Percentiles rank a stretch among this genome's conserved stretches.
Evolutionary conservation across 306 rosid species (phyloP).

Genomic region (Fragaria iinumae): DNA sequence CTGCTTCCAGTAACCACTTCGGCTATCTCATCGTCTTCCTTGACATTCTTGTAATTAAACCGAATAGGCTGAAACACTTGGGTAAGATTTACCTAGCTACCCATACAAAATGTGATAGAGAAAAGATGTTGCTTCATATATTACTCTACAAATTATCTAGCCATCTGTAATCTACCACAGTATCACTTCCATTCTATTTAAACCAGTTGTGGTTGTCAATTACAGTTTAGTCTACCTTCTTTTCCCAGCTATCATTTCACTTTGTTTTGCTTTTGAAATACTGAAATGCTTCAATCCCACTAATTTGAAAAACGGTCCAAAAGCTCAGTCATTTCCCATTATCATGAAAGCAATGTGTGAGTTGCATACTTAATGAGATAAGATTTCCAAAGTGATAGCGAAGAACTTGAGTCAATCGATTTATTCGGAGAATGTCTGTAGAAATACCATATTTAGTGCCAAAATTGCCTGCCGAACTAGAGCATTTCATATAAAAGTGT

Average conservation of each 20-base stretch:
- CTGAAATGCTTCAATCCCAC: not conserved
- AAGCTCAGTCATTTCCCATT: not conserved
- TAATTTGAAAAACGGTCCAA: not conserved
- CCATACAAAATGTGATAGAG: too few species aligned
- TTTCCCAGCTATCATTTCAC: not conserved
- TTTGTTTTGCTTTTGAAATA: not conserved
- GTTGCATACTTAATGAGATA: too few species aligned
- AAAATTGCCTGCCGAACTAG: not conserved
- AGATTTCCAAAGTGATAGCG: too few species aligned
- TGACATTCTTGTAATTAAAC: too few species aligned
- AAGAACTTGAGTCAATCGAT: too few species aligned
- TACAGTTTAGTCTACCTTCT: not conserved
- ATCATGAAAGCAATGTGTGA: not conserved
- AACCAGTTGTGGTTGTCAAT: not conserved
- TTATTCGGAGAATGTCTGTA: too few species aligned
- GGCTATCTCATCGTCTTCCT: not conserved
- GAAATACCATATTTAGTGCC: too few species aligned
- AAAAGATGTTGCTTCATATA: too few species aligned
- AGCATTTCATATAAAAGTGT: not conserved
- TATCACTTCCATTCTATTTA: not conserved
- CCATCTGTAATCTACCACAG: too few species aligned
- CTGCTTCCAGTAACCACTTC: not conserved
- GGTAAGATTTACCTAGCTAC: too few species aligned
- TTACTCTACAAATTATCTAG: not conserved
- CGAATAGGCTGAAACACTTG: too few species aligned